Base-by-base conservation (phyloP, 129 eudicot species). In the Smallanthus sonchifolius region DNA sequence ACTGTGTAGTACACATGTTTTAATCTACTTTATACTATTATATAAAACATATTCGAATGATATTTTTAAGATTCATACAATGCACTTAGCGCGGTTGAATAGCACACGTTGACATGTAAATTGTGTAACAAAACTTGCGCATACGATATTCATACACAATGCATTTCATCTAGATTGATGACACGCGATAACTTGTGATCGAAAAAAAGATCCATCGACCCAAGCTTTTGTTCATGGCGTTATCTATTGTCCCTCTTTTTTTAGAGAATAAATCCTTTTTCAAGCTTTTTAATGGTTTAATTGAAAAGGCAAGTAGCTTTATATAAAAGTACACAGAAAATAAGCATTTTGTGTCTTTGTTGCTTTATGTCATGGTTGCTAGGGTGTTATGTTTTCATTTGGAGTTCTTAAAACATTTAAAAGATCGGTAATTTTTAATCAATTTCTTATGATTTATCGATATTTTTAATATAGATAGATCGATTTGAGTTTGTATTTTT, bases 321-420 rank as follows among this genome's bases (percentile, higher is more conserved):
- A 38, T 17, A 56, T 56, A 72, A 71, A 72, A 20, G 76, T 40
- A 6, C 28, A 14, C 76, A 38, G 38, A 54, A 56, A 19, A 56
- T 55, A 10, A 72, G 11, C 55, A 55, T 24, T 55, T 55, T 72
- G 54, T 39, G 60, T 54, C 40, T 30, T 38, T 15, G 17, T n/a
- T 24, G 30, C 30, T 24, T 24, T 24, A 24, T 24, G 30, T 65
- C 69, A 65, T 2, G 52, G 34, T 66, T 19, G 5, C 17, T 32
- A 61, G 4, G 59, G 59, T 7, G 34, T 10, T 38, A 14, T 30
- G 10, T 39, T 14, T 42, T 14, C 34, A 38, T 38, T 11, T 55
- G 9, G 7, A 60, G 35, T 34, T 24, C 30, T 1, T 24, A 24
- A 24, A 24, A 24, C 30, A 0, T 24, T 24, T 24, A 24, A 24